Percentiles rank a stretch among this genome's conserved stretches.
These are phyloP conservation scores for Diaporthe aspalathi DNA, from an alignment of 2,329 filamentous ascomycete genomes.

Conservation along the genomic window DNA sequence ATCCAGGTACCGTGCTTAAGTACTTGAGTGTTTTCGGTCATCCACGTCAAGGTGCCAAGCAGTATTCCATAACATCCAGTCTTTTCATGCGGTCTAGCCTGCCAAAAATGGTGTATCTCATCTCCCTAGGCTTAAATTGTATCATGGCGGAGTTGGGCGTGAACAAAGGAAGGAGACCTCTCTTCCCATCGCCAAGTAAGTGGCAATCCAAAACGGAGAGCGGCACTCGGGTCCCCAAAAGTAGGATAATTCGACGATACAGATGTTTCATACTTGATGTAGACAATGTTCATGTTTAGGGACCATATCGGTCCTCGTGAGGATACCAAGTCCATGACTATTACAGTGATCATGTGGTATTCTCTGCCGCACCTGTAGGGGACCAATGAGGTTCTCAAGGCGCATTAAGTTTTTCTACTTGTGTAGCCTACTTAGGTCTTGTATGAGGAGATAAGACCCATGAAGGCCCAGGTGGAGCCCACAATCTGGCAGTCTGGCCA, in stretches of 20 bases:
- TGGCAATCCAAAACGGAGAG: not conserved
- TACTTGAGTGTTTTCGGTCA: no score
- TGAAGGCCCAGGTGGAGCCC: no score
- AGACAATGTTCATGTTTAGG: not conserved
- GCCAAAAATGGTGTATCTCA: no score
- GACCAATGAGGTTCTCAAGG: accelerated
- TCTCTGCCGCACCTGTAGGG: no score
- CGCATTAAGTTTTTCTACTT: not conserved
- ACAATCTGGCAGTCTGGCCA: not conserved
- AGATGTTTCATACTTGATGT: not conserved
- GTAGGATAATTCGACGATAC: not conserved
- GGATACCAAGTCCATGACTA: no score
- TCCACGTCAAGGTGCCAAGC: no score
- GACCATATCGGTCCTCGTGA: not conserved
- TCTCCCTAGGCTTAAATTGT: not conserved
- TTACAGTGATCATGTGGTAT: not conserved
- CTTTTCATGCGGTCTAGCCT: no score
- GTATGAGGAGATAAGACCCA: not conserved
- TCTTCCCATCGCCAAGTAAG: not conserved
- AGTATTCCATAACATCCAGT: not conserved
- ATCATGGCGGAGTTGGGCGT: not conserved
- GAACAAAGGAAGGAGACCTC: not conserved
- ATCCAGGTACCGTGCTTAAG: no score
- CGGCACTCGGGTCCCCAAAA: not conserved
- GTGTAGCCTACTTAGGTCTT: no score